phyloP scores from a whole-genome alignment of 805 yeast species.

The Candida cerambycidarum region DNA sequence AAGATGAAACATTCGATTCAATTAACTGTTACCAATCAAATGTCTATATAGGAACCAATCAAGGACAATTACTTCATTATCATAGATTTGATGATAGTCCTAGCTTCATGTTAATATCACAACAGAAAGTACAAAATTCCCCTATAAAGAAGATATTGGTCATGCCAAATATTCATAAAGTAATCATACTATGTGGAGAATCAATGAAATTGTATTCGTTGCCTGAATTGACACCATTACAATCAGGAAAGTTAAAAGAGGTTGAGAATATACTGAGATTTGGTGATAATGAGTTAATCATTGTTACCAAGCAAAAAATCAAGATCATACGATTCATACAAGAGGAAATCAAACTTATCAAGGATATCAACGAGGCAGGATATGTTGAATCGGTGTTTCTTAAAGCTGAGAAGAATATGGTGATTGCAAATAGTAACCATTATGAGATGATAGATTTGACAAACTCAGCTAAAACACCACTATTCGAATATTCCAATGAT shows the following conservation, averaged over 20 bases:
- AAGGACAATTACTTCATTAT: constrained; percentile 37
- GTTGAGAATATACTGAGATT: constrained; percentile 32
- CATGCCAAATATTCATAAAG: constrained; percentile 24
- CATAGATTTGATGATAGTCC: constrained; percentile 41
- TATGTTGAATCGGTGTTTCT: constrained; percentile 30
- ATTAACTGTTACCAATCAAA: constrained; percentile 26
- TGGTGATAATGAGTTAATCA: constrained; percentile 17
- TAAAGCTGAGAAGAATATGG: constrained; percentile 26
- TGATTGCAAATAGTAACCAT: constrained; percentile 31
- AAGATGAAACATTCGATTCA: constrained; percentile 7
- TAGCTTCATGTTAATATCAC: constrained; percentile 28
- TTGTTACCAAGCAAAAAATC: constrained; percentile 29
- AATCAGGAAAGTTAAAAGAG: constrained; percentile 36
- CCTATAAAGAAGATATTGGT: constrained; percentile 26
- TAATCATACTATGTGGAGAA: constrained; percentile 24
- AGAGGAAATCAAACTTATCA: constrained; percentile 29
- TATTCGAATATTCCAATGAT: constrained; percentile 17
- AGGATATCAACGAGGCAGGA: constrained; percentile 31
- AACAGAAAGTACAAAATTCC: constrained; percentile 12
- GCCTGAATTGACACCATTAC: constrained; percentile 41
- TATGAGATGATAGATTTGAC: constrained; percentile 40
- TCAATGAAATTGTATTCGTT: constrained; percentile 26
- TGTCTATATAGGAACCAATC: constrained; percentile 37
- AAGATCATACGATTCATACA: constrained; percentile 29
- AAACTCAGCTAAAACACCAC: constrained; percentile 30